Percentiles rank a stretch among this genome's conserved stretches.
Conservation (phyloP, 495 filamentous ascomycete species). For the Penicillium cinerascens region DNA sequence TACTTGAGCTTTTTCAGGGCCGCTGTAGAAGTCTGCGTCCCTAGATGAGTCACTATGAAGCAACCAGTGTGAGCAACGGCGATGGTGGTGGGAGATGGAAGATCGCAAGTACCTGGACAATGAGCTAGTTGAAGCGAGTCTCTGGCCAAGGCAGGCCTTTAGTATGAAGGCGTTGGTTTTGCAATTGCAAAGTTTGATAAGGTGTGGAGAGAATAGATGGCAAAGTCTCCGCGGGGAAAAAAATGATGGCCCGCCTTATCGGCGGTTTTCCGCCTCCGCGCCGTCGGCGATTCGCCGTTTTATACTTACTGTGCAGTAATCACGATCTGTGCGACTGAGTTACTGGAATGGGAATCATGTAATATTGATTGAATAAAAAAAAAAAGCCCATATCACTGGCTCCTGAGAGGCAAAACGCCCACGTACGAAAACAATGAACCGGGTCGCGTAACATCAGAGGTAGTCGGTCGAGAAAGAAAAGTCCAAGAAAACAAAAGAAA, state of each 20-base stretch:
- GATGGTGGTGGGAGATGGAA: not conserved
- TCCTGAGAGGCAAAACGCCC: slow-evolving; percentile 12
- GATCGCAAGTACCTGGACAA: slow-evolving; percentile 3
- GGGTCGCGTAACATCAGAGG: not conserved
- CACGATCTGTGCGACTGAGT: not conserved
- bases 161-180: not conserved
- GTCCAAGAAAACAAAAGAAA: slow-evolving; percentile 10
- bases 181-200: not conserved
- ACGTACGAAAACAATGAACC: slow-evolving; percentile 10
- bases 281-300: slow-evolving; percentile 9
- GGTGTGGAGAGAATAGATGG: slow-evolving; percentile 5
- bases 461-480: not conserved
- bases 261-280: slow-evolving; percentile 6
- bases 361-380: slow-evolving; percentile 16
- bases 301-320: not conserved
- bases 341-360: slow-evolving; percentile 21
- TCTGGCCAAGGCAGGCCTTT: too few species aligned
- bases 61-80: slow-evolving; percentile 11
- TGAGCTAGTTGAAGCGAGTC: not conserved
- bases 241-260: too few species aligned
- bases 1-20: slow-evolving; percentile 21
- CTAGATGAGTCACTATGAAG: slow-evolving; percentile 22
- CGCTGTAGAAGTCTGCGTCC: not conserved
- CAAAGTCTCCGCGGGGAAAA: slow-evolving; percentile 17
- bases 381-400: slow-evolving; percentile 14